phyloP scores from a whole-genome alignment of 2,329 filamentous ascomycete genomes.

The Fusarium devonianum region DNA sequence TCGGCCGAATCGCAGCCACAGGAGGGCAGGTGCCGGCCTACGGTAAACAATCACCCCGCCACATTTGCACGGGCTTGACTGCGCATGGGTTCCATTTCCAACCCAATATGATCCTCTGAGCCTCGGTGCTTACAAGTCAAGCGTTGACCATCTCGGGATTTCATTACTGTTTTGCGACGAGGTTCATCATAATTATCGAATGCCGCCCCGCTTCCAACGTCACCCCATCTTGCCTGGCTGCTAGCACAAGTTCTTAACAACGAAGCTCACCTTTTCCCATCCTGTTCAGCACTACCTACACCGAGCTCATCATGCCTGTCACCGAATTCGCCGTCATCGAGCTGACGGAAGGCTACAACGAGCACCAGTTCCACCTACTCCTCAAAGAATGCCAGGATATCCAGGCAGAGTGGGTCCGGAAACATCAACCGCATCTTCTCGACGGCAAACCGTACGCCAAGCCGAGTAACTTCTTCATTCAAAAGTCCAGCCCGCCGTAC shows the following conservation, averaged over 20 bases:
- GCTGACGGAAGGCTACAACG: slow-evolving; percentile 41
- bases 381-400: slow-evolving; percentile 44
- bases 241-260: not conserved
- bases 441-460: slow-evolving; percentile 40
- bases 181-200: too few relatives aligned
- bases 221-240: not conserved
- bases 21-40: too few relatives aligned
- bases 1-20: slow-evolving; percentile 7
- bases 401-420: slow-evolving; percentile 52
- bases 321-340: slow-evolving; percentile 51
- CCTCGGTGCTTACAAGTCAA: too few relatives aligned
- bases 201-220: too few relatives aligned
- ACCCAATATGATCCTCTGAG: too few relatives aligned
- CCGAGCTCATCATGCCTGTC: slow-evolving; percentile 45
- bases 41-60: too few relatives aligned
- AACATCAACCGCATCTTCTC: slow-evolving; percentile 48
- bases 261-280: not conserved
- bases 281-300: not conserved
- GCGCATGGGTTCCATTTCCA: too few relatives aligned
- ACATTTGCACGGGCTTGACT: too few relatives aligned
- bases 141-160: too few relatives aligned
- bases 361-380: slow-evolving; percentile 45
- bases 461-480: slow-evolving; percentile 48
- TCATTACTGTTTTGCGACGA: too few relatives aligned
- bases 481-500: slow-evolving; percentile 46